Percentiles rank a stretch among this genome's conserved stretches.
phyloP scores from a whole-genome alignment of 202 grass and related monocot genomes.

The Saccharum hybrid region DNA sequence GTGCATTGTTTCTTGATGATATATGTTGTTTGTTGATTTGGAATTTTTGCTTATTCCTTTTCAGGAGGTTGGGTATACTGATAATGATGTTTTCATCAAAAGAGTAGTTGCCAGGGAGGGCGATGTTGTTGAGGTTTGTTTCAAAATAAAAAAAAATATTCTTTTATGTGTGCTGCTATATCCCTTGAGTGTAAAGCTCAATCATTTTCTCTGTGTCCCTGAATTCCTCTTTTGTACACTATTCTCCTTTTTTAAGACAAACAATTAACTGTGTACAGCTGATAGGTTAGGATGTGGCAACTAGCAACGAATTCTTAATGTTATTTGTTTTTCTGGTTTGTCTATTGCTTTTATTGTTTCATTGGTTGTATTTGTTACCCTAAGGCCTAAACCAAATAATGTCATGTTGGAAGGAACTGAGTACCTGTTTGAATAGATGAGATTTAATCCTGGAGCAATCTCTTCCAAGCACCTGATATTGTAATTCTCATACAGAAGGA shows the following conservation, averaged over 20 bases:
- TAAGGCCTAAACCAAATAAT: background rate
- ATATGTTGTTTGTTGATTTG: constrained; percentile 20
- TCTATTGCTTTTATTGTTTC: constrained; percentile 28
- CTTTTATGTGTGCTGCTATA: constrained; percentile 15
- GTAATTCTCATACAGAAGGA: background rate
- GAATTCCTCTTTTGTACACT: background rate
- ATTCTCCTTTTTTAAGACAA: background rate
- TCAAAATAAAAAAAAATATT: background rate
- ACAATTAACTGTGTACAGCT: background rate
- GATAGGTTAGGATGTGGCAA: background rate
- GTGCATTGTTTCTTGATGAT: constrained; percentile 33
- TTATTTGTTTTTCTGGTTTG: background rate
- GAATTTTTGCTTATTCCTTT: constrained; percentile 38
- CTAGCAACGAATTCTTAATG: background rate
- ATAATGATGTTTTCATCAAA: constrained; percentile 99
- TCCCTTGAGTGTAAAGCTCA: background rate
- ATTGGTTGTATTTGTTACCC: background rate
- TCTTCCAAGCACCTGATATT: background rate
- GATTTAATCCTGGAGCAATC: background rate
- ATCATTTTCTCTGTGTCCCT: background rate
- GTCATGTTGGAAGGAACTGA: background rate
- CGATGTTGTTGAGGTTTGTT: constrained; percentile 89
- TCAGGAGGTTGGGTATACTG: constrained; percentile 91
- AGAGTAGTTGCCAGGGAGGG: constrained; percentile 92
- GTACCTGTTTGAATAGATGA: background rate